phyloP scores from a whole-genome alignment of 139 green algal species.

The Raphidocelis subcapitata region DNA sequence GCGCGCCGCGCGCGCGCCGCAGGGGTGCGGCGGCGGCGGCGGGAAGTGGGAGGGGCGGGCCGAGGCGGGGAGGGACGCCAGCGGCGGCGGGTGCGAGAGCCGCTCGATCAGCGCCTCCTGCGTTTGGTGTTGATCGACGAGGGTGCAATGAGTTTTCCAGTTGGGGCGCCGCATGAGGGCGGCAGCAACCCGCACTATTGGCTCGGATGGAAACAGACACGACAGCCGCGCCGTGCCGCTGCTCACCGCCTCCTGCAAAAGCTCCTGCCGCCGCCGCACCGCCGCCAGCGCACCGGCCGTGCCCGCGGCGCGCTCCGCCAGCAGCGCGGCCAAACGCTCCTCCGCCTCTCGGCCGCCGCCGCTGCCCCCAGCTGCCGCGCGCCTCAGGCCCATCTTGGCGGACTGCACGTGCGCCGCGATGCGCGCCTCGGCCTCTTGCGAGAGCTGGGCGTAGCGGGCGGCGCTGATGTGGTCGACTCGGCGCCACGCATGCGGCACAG shows the following conservation, averaged over 20 bases:
- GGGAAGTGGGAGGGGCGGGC: conserved; percentile 8
- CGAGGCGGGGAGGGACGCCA: conserved; percentile 12
- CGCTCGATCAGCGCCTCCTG: conserved; percentile 27
- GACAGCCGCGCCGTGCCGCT: neutral
- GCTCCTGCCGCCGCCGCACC: conserved; percentile 3
- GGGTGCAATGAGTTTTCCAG: neutral
- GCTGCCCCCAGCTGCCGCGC: no score
- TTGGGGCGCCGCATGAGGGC: neutral
- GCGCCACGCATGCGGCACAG: no score
- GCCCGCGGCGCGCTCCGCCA: neutral
- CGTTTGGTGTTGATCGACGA: neutral
- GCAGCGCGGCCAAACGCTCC: conserved; percentile 16
- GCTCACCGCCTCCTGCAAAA: conserved; percentile 11
- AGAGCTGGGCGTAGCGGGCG: no score
- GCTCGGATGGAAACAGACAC: neutral
- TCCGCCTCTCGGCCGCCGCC: neutral
- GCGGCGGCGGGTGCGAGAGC: conserved; percentile 23
- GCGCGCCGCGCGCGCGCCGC: conserved; percentile 11
- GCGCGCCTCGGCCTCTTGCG: no score
- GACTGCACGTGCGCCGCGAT: no score
- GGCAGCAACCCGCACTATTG: neutral
- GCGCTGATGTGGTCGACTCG: no score
- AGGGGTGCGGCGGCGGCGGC: neutral
- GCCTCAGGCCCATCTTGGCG: no score
- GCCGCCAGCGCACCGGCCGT: neutral